These are phyloP conservation scores for Bruguiera gymnorhiza DNA, from an alignment of 345 rosid genomes.

Conservation along the genomic window DNA sequence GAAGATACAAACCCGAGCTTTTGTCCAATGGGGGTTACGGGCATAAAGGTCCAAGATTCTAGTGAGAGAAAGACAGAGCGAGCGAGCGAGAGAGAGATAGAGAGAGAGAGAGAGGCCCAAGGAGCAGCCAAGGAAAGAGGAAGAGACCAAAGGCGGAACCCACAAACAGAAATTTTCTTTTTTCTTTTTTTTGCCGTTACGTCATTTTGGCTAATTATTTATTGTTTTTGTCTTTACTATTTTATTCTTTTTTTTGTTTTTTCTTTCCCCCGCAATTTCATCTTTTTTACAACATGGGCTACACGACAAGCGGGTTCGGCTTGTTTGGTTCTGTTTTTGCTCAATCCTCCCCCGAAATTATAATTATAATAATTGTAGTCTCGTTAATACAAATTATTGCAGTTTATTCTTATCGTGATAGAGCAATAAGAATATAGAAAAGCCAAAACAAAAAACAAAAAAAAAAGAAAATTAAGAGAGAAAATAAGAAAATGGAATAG, in stretches of 20 bases:
- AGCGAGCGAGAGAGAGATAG: slow-evolving; percentile 27
- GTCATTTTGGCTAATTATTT: background rate
- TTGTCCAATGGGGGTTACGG: slow-evolving; percentile 38
- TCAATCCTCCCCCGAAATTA: no score
- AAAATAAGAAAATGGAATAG: background rate
- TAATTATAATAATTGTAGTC: no score
- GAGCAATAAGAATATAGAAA: background rate
- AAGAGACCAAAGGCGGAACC: slow-evolving; percentile 30
- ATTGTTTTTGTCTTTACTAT: slow-evolving; percentile 1
- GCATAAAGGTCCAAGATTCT: slow-evolving; percentile 45
- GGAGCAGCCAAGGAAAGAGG: slow-evolving; percentile 32
- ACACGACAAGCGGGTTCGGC: no score
- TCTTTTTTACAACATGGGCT: no score
- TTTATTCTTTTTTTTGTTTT: background rate
- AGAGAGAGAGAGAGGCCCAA: slow-evolving; percentile 38
- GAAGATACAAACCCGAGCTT: slow-evolving; percentile 38
- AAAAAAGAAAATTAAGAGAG: background rate
- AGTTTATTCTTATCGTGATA: background rate
- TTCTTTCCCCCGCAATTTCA: no score
- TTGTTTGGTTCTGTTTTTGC: no score
- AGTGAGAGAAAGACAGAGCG: slow-evolving; percentile 31
- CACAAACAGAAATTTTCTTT: slow-evolving; percentile 17
- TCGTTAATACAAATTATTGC: no score
- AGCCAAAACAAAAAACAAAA: no score
- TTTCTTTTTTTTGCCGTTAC: background rate